Evolutionary conservation across 257 asterid genomes (phyloP), one percentile per base, ranked within the genome.

Genomic region (Datura wrightii): DNA sequence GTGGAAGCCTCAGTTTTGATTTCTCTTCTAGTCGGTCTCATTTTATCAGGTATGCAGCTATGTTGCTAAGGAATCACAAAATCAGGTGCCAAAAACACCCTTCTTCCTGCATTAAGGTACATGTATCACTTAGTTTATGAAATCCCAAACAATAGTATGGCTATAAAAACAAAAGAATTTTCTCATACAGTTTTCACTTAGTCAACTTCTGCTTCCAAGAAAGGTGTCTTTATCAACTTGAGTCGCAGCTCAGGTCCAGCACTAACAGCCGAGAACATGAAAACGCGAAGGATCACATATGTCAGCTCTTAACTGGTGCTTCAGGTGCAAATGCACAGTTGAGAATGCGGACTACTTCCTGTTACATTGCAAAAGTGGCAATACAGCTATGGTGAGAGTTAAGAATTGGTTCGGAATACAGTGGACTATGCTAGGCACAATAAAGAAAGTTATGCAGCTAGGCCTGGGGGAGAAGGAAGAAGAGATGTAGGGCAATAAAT

Each of bases 311-410:
- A 50, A 4, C 3, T 50, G 82, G 8, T 50, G 62, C 80, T 76
- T 76, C 62, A 76, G 31, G 82, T 76, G 62, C 24, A 48, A 14
- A 74, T 76, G 81, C 81, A 48, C 44, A 76, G 41, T 24, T 72
- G 80, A 44, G 41, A 44, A 46, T 44, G 80, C 19, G 58, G n/a
- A 48, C 80, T 44, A 44, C 56, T 19, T 71, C 80, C 56, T 71
- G 80, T 46, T 19, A 46, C 58, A 72, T 72, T 44, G 80, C 80
- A 72, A n/a, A 19, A 24, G 8, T 76, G 19, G 81, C 56, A 76
- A 50, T 44, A 76, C 44, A 31, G 60, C 62, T 76, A 14, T 76
- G 5, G 24, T 11, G 13, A 76, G 60, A 48, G 44, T 11, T 19
- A 24, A 24, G 46, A 50, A 76, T 50, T 31, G 24, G 44, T 76